Percentiles rank a stretch among this genome's conserved stretches.
Conservation (phyloP, 2,329 filamentous ascomycete genomes). For the Dryadomyces quercivorus region DNA sequence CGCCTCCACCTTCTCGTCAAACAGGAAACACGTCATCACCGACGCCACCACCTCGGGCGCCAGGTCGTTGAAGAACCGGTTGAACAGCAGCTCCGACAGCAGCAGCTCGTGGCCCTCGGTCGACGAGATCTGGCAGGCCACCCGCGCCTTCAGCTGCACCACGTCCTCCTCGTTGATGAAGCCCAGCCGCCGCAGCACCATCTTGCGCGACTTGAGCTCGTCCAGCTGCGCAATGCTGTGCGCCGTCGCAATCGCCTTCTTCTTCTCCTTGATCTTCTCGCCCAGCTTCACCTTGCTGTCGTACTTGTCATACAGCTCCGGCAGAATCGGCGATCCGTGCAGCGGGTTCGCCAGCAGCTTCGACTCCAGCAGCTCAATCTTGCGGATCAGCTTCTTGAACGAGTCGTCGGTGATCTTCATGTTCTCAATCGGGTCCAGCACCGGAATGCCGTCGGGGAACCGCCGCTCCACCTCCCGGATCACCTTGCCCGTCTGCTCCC, state of each 20-base stretch:
- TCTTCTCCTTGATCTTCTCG: conserved; percentile 74
- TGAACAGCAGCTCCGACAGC: conserved; percentile 85
- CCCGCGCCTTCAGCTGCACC: conserved; percentile 90
- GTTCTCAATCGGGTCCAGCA: conserved; percentile 87
- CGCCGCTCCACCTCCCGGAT: conserved; percentile 71
- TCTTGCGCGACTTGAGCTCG: conserved; percentile 90
- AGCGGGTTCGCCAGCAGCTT: conserved; percentile 79
- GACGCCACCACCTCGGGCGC: conserved; percentile 78
- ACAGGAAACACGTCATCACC: conserved; percentile 86
- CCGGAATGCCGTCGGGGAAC: conserved; percentile 83
- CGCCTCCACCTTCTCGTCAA: conserved; percentile 87
- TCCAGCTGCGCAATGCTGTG: conserved; percentile 87
- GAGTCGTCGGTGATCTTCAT: conserved; percentile 89
- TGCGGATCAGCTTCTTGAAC: conserved; percentile 86
- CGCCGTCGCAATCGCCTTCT: conserved; percentile 75
- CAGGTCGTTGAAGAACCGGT: conserved; percentile 95
- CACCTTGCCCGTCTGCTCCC: conserved; percentile 53
- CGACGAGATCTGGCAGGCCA: conserved; percentile 95
- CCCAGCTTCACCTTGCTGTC: conserved; percentile 62
- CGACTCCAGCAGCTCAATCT: conserved; percentile 95
- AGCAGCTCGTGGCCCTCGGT: conserved; percentile 83
- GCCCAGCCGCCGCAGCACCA: conserved; percentile 81
- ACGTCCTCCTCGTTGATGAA: conserved; percentile 96
- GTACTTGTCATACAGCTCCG: conserved; percentile 80
- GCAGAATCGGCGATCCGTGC: conserved; percentile 76